phyloP scores from a whole-genome alignment of 768 basidiomycete species.

The Pholiota microspora region DNA sequence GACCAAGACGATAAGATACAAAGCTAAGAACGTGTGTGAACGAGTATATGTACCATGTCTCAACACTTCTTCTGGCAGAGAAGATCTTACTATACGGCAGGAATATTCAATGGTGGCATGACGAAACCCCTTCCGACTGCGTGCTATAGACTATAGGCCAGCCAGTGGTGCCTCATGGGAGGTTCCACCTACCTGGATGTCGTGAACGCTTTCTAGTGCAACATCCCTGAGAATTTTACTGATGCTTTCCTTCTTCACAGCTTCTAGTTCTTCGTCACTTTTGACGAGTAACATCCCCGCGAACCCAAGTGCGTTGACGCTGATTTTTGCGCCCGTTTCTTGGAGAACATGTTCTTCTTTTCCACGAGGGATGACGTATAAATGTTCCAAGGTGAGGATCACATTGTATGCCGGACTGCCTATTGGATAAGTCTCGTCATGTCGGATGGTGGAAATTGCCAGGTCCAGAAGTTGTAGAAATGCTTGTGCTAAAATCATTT shows the following conservation, averaged over 20 bases:
- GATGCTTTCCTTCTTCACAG: constrained; percentile 62
- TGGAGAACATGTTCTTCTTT: constrained; percentile 54
- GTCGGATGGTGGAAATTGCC: constrained; percentile 68
- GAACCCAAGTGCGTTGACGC: constrained; percentile 86
- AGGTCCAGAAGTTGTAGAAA: constrained; percentile 80
- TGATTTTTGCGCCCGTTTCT: constrained; percentile 55
- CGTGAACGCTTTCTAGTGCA: constrained; percentile 65
- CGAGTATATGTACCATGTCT: too few relatives aligned
- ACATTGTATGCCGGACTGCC: constrained; percentile 82
- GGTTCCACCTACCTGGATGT: constrained; percentile 55
- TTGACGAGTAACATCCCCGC: constrained; percentile 89
- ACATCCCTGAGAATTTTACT: constrained; percentile 63
- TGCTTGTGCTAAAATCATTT: constrained; percentile 48
- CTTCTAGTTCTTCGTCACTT: constrained; percentile 72
- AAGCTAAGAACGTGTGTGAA: background rate
- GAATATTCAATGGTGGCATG: too few relatives aligned
- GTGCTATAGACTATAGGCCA: too few relatives aligned
- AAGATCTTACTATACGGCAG: too few relatives aligned
- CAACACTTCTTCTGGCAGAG: too few relatives aligned
- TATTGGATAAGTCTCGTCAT: constrained; percentile 57
- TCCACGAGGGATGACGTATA: constrained; percentile 82
- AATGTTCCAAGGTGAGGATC: constrained; percentile 76
- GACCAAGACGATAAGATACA: background rate
- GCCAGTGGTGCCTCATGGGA: constrained; percentile 17
- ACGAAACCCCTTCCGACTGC: too few relatives aligned